Evolutionary conservation across 495 filamentous ascomycete species (phyloP), one percentile per base, ranked within the genome.

Genomic region (Massariosphaeria phaeospora): DNA sequence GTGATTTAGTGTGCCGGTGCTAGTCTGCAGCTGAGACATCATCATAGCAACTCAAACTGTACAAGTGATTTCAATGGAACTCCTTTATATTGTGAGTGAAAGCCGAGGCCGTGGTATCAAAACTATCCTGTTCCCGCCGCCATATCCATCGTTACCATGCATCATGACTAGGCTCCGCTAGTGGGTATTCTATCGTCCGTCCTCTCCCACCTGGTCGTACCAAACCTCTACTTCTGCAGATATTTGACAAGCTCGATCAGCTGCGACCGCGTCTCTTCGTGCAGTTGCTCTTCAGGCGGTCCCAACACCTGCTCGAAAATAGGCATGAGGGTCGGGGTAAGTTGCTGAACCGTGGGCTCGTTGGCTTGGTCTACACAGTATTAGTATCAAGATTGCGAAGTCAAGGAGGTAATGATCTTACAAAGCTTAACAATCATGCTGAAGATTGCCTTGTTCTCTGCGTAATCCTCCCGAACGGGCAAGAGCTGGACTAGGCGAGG

Each of bases 391-490:
- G 12, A 43, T 10, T 34, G 21, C 35, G n/a, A n/a, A 31, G 20
- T 21, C 0, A 18, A 6, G 41, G 10, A 45, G 3, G 12, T 29
- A 8, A 12, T 24, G 25, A 24, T 80, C 86, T 76, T 76, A 88
- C 84, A 96, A 50, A 97, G 76, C 68, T 85, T 80, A 67, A 88
- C 83, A 64, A 98, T 80, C 80, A 88, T 91, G 61, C 83, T 77
- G 72, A 83, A 98, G 30, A 97, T 80, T 10, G 91, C 88, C 55
- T 87, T 84, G 73, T 98, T 97, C 80, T 98, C 93, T 70, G 96
- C 90, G 58, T 80, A 97, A 69, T 98, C 93, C 62, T 96, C 91
- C 73, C 86, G 89, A 62, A 97, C 73, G 23, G 93, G 93, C 39
- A 98, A 76, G 11, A 93, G 76, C 47, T 75, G 76, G 17, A 93